Base-by-base conservation (phyloP, 2,329 filamentous ascomycete genomes). In the Sporothrix curviconia region DNA sequence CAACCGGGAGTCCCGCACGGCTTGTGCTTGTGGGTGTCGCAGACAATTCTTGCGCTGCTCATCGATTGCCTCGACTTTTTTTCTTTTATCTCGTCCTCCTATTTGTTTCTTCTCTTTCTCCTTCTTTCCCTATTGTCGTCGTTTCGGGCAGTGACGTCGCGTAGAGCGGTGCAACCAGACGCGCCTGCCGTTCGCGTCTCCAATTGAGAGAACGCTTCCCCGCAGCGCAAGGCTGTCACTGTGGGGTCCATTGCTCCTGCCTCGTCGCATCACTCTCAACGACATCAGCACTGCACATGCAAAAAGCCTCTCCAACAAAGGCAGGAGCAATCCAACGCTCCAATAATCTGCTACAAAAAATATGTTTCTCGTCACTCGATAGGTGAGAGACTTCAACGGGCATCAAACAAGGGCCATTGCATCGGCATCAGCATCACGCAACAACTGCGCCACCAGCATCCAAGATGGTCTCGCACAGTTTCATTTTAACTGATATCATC, bases 201-300 rank as follows among this genome's bases (percentile, higher is more conserved):
- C 17, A 19, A 36, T n/a, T n/a, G n/a, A 25, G 19, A 17, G 4
- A 30, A 14, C n/a, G 19, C 22, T 22, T 39, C 39, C 34, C 49
- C 47, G 34, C 49, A 34, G 34, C 39, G 22, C 15, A 28, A 43
- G 7, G 19, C 49, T 40, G 43, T n/a, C 3, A n/a, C 11, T 51
- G 49, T 34, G 49, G 49, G 49, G 49, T 39, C 34, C 22, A 28
- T 9, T 39, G 49, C 14, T 51, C 47, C 39, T 51, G n/a, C 47
- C 47, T 40, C 32, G 25, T 25, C 32, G 32, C 43, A 40, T 24
- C 1, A 2, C 7, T n/a, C 25, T 25, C 47, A 50, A 50, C 47
- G 47, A 50, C 47, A 37, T 4, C 22, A 9, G n/a, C 17, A 25
- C n/a, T 30, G 39, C 37, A 17, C 24, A 30, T 8, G 24, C 22